A percentile compares a stretch with the other conserved stretches of the same genome.
These are phyloP conservation scores for Actinomortierella ambigua DNA, from an alignment of 371 early-diverging fungal species.

Conservation along the genomic window DNA sequence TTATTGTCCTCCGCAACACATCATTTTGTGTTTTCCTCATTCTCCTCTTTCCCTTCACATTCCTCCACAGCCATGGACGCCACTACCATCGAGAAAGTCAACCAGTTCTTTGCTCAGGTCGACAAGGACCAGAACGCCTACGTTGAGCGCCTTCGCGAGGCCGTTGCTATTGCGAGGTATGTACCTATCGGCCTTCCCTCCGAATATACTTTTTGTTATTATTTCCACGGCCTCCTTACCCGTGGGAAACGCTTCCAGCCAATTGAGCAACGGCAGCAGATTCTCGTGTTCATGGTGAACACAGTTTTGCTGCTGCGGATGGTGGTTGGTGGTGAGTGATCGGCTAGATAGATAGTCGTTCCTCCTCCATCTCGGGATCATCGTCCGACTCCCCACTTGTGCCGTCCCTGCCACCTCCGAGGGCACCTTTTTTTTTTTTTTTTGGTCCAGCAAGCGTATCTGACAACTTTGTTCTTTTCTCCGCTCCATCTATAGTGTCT, in stretches of 20 bases:
- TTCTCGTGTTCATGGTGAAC: no score
- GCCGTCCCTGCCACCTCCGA: no score
- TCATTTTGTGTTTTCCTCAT: conserved; percentile 1
- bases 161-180: conserved; percentile 91
- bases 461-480: no score
- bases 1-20: conserved; percentile 1
- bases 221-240: not conserved
- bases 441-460: no score
- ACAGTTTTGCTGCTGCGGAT: no score
- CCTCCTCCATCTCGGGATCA: no score
- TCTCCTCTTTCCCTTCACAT: not conserved
- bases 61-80: conserved; percentile 22
- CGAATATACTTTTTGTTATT: not conserved
- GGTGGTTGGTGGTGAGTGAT: no score
- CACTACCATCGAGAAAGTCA: conserved; percentile 17
- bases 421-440: no score
- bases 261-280: no score
- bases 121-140: conserved; percentile 81
- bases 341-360: no score
- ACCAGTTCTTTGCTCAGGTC: conserved; percentile 74
- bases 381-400: no score
- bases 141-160: conserved; percentile 86
- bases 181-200: not conserved
- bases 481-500: conserved; percentile 68
- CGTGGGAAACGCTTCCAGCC: conserved; percentile 9